phyloP scores from a whole-genome alignment of 345 rosid genomes.

The Lepidium aucheri region DNA sequence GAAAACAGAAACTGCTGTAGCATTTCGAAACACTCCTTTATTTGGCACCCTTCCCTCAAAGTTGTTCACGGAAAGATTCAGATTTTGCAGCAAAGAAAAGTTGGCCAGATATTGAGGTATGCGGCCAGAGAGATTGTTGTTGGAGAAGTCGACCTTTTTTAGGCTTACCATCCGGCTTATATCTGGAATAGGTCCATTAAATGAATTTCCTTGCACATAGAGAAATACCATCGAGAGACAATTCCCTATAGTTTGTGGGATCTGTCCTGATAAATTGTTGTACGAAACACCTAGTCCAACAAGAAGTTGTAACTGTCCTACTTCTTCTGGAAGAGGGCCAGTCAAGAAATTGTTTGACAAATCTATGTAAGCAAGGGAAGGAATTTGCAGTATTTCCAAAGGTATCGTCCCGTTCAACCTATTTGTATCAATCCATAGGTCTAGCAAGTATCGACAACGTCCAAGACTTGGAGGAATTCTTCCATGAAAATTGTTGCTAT shows the following conservation, averaged over 20 bases:
- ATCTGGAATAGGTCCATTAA: conserved; percentile 24
- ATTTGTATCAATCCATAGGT: conserved; percentile 22
- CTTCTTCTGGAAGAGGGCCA: conserved; percentile 7
- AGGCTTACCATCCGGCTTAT: conserved; percentile 18
- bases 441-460: conserved; percentile 21
- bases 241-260: conserved; percentile 11
- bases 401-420: conserved; percentile 22
- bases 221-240: conserved; percentile 22
- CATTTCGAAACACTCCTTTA: conserved; percentile 18
- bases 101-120: conserved; percentile 20
- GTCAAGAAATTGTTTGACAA: conserved; percentile 16
- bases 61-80: conserved; percentile 24
- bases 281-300: not conserved
- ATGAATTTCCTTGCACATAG: conserved; percentile 22
- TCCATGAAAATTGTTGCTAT: conserved; percentile 27
- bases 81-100: not conserved
- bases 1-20: conserved; percentile 11
- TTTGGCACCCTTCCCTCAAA: conserved; percentile 20
- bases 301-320: conserved; percentile 21
- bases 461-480: conserved; percentile 34
- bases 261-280: conserved; percentile 18
- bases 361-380: conserved; percentile 14
- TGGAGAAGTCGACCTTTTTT: conserved; percentile 15
- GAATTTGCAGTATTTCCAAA: conserved; percentile 1
- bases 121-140: conserved; percentile 22